A percentile compares a stretch with the other conserved stretches of the same genome.
These are phyloP conservation scores for Saccharomyces hybrid DNA, from an alignment of 1,139 yeast genomes.

Conservation along the genomic window DNA sequence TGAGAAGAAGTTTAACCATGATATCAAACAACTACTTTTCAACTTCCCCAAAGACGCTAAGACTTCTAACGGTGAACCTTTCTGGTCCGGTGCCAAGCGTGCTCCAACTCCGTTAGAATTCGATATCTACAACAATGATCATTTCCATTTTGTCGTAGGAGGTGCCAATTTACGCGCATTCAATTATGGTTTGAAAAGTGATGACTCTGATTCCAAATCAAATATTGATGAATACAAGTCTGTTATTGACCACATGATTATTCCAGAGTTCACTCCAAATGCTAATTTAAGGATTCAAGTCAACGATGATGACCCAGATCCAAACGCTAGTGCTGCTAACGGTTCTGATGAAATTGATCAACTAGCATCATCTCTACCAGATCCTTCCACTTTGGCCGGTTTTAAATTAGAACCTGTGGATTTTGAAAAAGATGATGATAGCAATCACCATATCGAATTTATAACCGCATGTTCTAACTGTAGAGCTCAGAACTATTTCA, in stretches of 20 bases:
- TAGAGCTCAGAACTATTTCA: constrained; percentile 85
- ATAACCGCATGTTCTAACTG: constrained; percentile 95
- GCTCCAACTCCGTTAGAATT: constrained; percentile 82
- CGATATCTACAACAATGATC: constrained; percentile 68
- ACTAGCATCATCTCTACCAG: constrained; percentile 74
- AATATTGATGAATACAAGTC: constrained; percentile 38
- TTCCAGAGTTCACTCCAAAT: constrained; percentile 67
- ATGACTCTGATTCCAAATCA: constrained; percentile 38
- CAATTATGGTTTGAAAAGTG: constrained; percentile 76
- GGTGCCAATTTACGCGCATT: constrained; percentile 89
- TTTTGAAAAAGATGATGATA: constrained; percentile 95
- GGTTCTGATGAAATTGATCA: constrained; percentile 48
- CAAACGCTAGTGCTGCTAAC: constrained; percentile 48
- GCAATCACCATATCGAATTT: constrained; percentile 93
- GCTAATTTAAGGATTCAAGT: constrained; percentile 77
- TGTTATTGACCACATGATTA: constrained; percentile 46
- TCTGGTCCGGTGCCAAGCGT: constrained; percentile 97
- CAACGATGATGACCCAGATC: constrained; percentile 82
- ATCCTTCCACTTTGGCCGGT: constrained; percentile 83
- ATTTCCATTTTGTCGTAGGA: constrained; percentile 73
- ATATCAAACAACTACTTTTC: constrained; percentile 79
- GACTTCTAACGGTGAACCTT: constrained; percentile 84
- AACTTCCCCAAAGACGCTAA: constrained; percentile 92
- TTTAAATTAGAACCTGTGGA: constrained; percentile 80
- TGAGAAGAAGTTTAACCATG: constrained; percentile 75